Conservation (phyloP, 148 eudicot genomes). For the Chenopodium formosanum region DNA sequence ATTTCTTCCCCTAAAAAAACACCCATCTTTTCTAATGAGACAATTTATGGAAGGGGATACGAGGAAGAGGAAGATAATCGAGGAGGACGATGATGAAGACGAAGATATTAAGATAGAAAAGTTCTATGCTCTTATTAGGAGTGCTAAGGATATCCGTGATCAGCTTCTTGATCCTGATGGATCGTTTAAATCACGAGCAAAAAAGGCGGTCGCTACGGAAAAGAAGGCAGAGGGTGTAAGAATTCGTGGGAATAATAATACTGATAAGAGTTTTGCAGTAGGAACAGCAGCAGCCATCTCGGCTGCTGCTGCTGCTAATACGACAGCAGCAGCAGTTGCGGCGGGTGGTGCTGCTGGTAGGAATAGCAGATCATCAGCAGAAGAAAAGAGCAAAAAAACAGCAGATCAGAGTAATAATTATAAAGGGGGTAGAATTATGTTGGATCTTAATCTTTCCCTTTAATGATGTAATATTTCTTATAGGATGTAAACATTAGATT, state of each 20-base stretch:
- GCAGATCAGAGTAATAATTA: not conserved
- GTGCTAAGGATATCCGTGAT: conserved; percentile 26
- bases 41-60: conserved; percentile 18
- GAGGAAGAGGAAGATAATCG: conserved; percentile 10
- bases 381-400: not conserved
- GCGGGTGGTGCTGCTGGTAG: not conserved
- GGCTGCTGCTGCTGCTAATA: not conserved
- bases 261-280: not conserved
- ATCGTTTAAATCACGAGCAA: not conserved
- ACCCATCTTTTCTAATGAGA: not conserved
- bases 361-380: not conserved
- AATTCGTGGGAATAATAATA: not conserved
- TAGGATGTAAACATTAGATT: not conserved
- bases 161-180: conserved; percentile 16
- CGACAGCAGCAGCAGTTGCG: not conserved
- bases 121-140: conserved; percentile 31
- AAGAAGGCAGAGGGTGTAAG: conserved; percentile 6
- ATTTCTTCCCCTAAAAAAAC: no score
- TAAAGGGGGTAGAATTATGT: conserved; percentile 15
- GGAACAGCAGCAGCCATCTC: not conserved
- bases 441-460: conserved; percentile 44
- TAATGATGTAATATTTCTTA: conserved; percentile 7
- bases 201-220: not conserved
- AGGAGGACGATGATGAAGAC: conserved; percentile 12
- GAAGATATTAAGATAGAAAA: conserved; percentile 32